Percentiles rank a stretch among this genome's conserved stretches.
phyloP scores from a whole-genome alignment of 2,329 filamentous ascomycete genomes.

The Kalmusia sp. region DNA sequence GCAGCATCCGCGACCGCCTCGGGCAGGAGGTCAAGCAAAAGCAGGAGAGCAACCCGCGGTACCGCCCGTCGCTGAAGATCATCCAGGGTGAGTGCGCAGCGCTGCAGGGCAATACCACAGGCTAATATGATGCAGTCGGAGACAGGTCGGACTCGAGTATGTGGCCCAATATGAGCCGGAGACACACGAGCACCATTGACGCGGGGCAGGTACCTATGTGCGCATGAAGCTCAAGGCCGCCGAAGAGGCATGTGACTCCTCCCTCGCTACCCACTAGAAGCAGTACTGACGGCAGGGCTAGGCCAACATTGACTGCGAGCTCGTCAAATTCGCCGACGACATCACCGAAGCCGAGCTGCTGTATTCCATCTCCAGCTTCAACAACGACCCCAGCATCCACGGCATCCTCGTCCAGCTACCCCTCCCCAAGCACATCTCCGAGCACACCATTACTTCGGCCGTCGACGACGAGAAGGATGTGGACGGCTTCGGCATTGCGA shows the following conservation, averaged over 20 bases:
- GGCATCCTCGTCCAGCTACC: conserved; percentile 95
- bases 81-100: conserved; percentile 79
- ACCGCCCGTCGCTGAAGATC: conserved; percentile 89
- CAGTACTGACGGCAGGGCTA: conserved; percentile 45
- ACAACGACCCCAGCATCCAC: conserved; percentile 85
- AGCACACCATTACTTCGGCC: conserved; percentile 87
- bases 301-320: conserved; percentile 88
- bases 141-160: conserved; percentile 90
- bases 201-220: conserved; percentile 83
- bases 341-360: conserved; percentile 87
- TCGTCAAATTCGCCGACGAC: conserved; percentile 82
- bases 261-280: not conserved
- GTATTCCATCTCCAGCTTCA: conserved; percentile 79
- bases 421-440: conserved; percentile 85
- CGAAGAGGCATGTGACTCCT: conserved; percentile 72
- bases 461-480: conserved; percentile 96
- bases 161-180: conserved; percentile 37
- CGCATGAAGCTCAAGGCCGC: conserved; percentile 99
- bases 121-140: conserved; percentile 68
- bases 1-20: conserved; percentile 84
- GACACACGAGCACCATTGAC: conserved; percentile 33
- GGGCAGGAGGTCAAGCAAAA: conserved; percentile 80
- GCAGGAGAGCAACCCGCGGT: conserved; percentile 84
- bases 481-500: conserved; percentile 91
- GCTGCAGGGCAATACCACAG: not conserved